phyloP scores from a whole-genome alignment of 2,329 filamentous ascomycete species.

The Apiospora phragmitis region DNA sequence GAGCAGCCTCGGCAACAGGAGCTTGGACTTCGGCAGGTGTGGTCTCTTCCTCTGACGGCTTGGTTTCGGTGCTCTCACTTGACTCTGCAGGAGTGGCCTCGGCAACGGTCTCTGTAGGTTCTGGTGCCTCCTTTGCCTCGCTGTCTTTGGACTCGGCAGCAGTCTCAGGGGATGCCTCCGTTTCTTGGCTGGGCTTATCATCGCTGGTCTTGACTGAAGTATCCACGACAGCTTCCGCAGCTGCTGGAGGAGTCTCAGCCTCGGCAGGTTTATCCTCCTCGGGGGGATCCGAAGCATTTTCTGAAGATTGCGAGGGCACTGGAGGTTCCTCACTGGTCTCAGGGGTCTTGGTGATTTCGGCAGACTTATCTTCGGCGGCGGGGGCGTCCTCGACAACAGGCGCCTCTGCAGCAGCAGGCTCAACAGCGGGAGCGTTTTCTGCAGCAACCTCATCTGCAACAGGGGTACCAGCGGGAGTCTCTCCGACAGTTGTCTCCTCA shows the following conservation, averaged over 20 bases:
- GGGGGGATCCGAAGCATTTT: not conserved
- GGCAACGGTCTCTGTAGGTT: not conserved
- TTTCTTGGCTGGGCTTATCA: conserved; percentile 10
- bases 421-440: not conserved
- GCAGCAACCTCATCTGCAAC: not conserved
- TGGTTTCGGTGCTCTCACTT: not conserved
- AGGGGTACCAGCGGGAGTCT: conserved; percentile 1
- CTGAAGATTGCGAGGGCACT: not conserved
- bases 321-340: not conserved
- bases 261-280: not conserved
- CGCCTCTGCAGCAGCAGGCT: not conserved
- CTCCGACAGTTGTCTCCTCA: conserved; percentile 10
- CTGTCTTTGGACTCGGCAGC: no score
- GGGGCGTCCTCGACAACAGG: not conserved
- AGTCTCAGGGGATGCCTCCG: conserved; percentile 5
- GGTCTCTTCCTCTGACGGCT: not conserved
- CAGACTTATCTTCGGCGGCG: conserved; percentile 11
- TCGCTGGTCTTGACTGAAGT: not conserved
- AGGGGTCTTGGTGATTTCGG: not conserved
- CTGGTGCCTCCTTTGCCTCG: not conserved
- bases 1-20: not conserved
- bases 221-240: not conserved
- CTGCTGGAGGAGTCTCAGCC: conserved; percentile 5
- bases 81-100: not conserved
- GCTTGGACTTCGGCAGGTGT: not conserved